These are phyloP conservation scores for Sclerotinia nivalis DNA, from an alignment of 2,329 filamentous ascomycete genomes.

Conservation along the genomic window DNA sequence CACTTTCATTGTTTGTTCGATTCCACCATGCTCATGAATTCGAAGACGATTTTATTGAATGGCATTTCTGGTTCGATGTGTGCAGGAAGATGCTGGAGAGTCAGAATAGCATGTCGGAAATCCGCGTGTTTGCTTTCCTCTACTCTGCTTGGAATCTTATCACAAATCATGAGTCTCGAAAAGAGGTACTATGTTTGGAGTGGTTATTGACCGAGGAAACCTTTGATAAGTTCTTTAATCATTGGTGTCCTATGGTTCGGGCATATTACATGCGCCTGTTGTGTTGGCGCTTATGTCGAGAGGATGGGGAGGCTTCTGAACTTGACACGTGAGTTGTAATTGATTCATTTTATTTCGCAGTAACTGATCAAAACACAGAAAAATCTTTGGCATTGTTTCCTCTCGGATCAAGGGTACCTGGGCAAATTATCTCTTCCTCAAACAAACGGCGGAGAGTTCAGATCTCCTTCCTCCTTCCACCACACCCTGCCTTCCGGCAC, in stretches of 20 bases:
- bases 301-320: constrained; percentile 54
- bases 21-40: constrained; percentile 51
- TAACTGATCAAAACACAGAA: constrained; percentile 46
- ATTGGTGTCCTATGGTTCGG: constrained; percentile 79
- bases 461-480: constrained; percentile 56
- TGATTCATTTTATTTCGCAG: neutral
- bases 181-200: constrained; percentile 59
- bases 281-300: constrained; percentile 69
- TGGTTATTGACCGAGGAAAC: constrained; percentile 62
- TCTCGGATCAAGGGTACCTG: constrained; percentile 60
- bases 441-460: constrained; percentile 55
- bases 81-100: constrained; percentile 68
- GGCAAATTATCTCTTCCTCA: constrained; percentile 62
- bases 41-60: constrained; percentile 53
- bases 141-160: constrained; percentile 66
- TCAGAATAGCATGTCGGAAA: constrained; percentile 71
- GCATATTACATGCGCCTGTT: constrained; percentile 72
- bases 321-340: constrained; percentile 55
- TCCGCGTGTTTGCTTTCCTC: constrained; percentile 67
- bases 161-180: constrained; percentile 55
- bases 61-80: constrained; percentile 68
- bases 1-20: constrained; percentile 61
- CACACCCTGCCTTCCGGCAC: constrained; percentile 67
- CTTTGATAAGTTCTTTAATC: constrained; percentile 68
- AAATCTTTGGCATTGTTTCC: constrained; percentile 59